Conservation (phyloP, 768 basidiomycete genomes). For the Russula lepida region DNA sequence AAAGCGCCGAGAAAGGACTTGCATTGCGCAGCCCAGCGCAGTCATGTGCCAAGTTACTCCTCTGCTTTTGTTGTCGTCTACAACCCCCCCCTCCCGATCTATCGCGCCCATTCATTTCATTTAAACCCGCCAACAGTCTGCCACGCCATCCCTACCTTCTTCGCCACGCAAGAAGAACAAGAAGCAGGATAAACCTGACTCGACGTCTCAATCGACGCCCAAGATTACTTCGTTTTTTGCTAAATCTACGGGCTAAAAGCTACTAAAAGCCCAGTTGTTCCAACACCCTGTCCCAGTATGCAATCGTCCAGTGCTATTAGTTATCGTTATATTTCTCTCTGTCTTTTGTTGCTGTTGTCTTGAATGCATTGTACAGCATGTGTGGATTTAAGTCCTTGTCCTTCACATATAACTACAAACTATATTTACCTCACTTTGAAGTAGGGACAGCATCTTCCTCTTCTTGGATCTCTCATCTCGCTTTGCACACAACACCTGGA, state of each 20-base stretch:
- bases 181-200: slow-evolving; percentile 8
- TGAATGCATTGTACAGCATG: not conserved
- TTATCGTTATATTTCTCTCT: not conserved
- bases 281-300: too few species aligned
- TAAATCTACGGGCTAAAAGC: not conserved
- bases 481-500: too few species aligned
- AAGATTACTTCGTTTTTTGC: slow-evolving; percentile 23
- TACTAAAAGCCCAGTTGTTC: too few species aligned
- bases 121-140: not conserved
- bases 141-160: not conserved
- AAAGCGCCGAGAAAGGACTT: not conserved
- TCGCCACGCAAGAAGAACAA: slow-evolving; percentile 15
- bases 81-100: too few species aligned
- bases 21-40: too few species aligned
- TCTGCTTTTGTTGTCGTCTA: not conserved
- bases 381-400: not conserved
- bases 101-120: not conserved
- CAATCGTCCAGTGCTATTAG: not conserved
- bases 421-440: too few species aligned
- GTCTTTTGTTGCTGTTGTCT: not conserved
- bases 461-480: too few species aligned
- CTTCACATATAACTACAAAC: too few species aligned
- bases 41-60: not conserved
- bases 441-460: too few species aligned
- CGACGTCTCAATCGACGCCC: not conserved